Conservation (phyloP, 371 early-diverging fungal species). For the Dichotomocladium elegans region DNA sequence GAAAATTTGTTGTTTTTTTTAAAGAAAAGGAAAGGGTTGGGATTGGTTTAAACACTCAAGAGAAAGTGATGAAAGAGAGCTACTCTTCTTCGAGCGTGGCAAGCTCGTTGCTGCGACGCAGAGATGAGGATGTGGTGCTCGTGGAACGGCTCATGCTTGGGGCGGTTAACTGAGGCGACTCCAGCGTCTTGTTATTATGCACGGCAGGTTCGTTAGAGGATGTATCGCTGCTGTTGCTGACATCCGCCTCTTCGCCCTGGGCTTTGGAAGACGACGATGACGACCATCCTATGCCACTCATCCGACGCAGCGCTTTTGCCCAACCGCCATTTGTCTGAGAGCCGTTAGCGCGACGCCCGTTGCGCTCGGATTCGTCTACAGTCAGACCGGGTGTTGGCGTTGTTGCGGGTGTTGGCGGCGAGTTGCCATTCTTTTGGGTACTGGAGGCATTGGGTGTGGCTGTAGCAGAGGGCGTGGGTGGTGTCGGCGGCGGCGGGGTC, state of each 20-base stretch:
- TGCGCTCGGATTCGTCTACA: conserved; percentile 17
- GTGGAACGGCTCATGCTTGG: conserved; percentile 24
- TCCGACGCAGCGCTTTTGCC: conserved; percentile 44
- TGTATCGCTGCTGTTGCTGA: conserved; percentile 1
- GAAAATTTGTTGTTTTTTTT: background rate
- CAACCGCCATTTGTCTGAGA: conserved; percentile 39
- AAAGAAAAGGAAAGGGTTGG: background rate
- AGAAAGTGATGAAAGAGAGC: background rate
- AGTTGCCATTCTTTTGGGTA: background rate
- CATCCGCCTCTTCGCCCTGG: conserved; percentile 2
- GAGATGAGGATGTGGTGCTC: conserved; percentile 23
- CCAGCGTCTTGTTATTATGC: conserved; percentile 2
- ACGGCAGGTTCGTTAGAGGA: conserved; percentile 13
- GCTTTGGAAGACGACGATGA: conserved; percentile 6
- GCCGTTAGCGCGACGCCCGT: too few species aligned
- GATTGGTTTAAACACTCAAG: background rate
- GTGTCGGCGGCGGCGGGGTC: background rate
- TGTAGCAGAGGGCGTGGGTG: conserved; percentile 2
- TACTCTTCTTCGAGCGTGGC: conserved; percentile 44
- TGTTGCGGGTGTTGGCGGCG: background rate
- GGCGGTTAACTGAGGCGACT: conserved; percentile 11
- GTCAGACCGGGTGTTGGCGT: background rate
- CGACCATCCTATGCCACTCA: conserved; percentile 47
- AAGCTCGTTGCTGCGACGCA: conserved; percentile 39
- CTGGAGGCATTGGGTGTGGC: conserved; percentile 6